Evolutionary conservation across 169 alveolate genomes (phyloP).

Genomic region (Plasmodium ovale): DNA sequence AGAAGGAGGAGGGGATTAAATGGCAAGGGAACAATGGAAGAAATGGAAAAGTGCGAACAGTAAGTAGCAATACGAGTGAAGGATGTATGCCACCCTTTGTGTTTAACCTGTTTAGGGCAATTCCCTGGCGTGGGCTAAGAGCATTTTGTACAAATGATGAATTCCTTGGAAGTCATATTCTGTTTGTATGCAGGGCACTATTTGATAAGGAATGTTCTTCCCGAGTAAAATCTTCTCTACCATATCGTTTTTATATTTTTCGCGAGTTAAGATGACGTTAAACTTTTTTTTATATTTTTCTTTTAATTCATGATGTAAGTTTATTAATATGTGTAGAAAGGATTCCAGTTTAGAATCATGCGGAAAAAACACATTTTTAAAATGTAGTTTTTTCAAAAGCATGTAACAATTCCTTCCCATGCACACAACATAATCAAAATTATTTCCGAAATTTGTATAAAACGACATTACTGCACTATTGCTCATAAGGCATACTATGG

Average conservation of each 20-base stretch:
- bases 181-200: conserved; percentile 55
- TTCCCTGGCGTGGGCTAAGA: not conserved
- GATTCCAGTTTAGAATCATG: conserved; percentile 31
- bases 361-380: conserved; percentile 44
- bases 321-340: conserved; percentile 26
- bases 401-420: conserved; percentile 42
- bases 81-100: no score
- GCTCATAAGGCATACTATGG: conserved; percentile 60
- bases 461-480: conserved; percentile 47
- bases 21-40: no score
- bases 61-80: no score
- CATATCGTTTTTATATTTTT: conserved; percentile 42
- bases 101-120: not conserved
- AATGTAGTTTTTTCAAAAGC: conserved; percentile 54
- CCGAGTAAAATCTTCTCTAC: conserved; percentile 6
- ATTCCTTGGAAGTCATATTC: conserved; percentile 13
- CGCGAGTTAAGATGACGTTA: conserved; percentile 29
- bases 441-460: conserved; percentile 51
- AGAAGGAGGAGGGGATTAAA: no score
- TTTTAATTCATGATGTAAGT: conserved; percentile 11
- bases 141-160: not conserved
- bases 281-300: not conserved
- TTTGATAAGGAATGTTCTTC: conserved; percentile 10
- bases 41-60: no score
- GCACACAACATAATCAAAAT: conserved; percentile 36